Evolutionary conservation across 495 filamentous ascomycete genomes (phyloP), one percentile per base, ranked within the genome.

Genomic region (Penicillium macrosclerotiorum): DNA sequence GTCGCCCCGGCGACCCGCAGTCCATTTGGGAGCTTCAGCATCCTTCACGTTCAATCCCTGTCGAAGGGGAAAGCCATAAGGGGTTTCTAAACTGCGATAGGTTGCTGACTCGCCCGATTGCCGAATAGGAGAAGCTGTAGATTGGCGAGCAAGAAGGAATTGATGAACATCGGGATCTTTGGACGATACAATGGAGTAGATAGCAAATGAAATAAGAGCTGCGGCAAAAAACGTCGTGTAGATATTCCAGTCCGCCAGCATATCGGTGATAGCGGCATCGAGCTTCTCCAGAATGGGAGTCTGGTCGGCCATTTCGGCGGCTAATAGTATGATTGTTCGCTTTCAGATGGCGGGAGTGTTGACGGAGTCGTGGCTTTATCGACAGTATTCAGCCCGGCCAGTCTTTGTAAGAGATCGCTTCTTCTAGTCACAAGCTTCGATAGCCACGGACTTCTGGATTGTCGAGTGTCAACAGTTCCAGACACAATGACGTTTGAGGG

Each of bases 131-230:
- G 86, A 84, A 29, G 83, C 71, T 37, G 83, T 77, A 20, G 88
- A 80, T 68, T 97, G 93, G 26, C 93, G 83, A 38, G 86, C 83
- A 29, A 99, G 83, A 17, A 96, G 78, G 55, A 95, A 81, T 5
- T 93, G 94, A 63, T 97, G 92, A 8, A 85, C 84, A 68, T 97
- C 93, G 1, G 94, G 88, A 26, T 95, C 90, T 30, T 72, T 68
- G 6, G 72, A 72, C 38, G 75, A 78, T 35, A 84, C 61, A 23
- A 83, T 60, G 12, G 78, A 81, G 56, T 88, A 86, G 48, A 80
- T 70, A 18, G 90, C 67, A 52, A 85, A 71, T 25, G 76, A 76
- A 36, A 77, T 62, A 36, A 95, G 71, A 23, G 72, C 55, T 22
- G 78, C 55, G n/a, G 76, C 68, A 36, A 89, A 70, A 22, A 82